Evolutionary conservation across 78 protist species (phyloP), one percentile per base, ranked within the genome.

Genomic region (Speleostelium caveatum): DNA sequence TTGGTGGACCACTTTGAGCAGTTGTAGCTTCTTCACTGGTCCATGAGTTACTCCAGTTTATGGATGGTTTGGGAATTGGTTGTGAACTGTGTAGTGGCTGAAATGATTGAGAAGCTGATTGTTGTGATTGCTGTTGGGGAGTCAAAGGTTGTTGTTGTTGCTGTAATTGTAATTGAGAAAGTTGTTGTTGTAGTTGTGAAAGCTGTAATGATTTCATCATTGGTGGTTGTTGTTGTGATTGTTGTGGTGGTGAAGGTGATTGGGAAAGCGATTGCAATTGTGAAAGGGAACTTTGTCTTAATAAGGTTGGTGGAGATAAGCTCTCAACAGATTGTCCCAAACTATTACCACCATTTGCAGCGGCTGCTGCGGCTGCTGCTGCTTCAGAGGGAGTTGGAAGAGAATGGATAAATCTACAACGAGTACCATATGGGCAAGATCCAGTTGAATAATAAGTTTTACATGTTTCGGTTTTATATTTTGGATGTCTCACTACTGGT

Each of bases 391-490:
- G 14, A 65, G 12, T 65, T 65, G 72, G 53, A 36, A 12, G 12
- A 2, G 80, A 58, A 59, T 94, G 96, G 19, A 95, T 76, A 49
- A 95, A 95, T 61, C 94, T 73, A 67, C 96, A 95, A 35, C 96
- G 94, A 3, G 73, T 39, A 35, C 96, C 96, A 28, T 95, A 95
- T 32, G 94, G 92, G 28, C 96, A 95, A 51, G 68, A 69, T 30
- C 96, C 96, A 42, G 51, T 55, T 17, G 94, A 74, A 67, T 80
- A 77, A 92, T 85, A 95, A 38, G 96, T 85, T 63, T 90, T 93
- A 75, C 97, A 95, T 35, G 90, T 63, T 80, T 93, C 80, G n/a
- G 97, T 93, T 75, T 95, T 95, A 92, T 95, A 95, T 56, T 80
- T 75, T 39, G 97, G 97, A 65, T 95, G 97, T 53, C 97, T 77